These are phyloP conservation scores for Aureobasidium mangrovei DNA, from an alignment of 2,329 filamentous ascomycete species.

Conservation along the genomic window DNA sequence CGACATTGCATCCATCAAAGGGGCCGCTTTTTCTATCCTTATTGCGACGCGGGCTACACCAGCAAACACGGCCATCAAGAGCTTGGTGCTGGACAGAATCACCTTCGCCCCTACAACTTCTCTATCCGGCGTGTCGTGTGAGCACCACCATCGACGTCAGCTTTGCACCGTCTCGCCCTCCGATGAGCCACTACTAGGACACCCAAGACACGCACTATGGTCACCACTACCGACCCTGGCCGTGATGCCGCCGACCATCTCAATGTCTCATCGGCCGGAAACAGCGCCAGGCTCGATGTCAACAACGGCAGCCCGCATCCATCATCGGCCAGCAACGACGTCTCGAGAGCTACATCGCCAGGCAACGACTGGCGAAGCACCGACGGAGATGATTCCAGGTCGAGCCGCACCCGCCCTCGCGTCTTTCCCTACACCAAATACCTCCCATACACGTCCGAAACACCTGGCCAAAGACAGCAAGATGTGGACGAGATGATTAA, in stretches of 20 bases:
- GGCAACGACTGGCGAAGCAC: slow-evolving; percentile 52
- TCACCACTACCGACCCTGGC: not conserved
- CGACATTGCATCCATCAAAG: slow-evolving; percentile 7
- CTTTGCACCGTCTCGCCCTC: slow-evolving; percentile 1
- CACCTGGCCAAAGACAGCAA: slow-evolving; percentile 64
- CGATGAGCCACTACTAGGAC: not conserved
- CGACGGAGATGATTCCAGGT: slow-evolving; percentile 44
- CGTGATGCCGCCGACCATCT: not conserved
- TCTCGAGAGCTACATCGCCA: slow-evolving; percentile 80
- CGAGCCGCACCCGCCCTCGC: slow-evolving; percentile 63
- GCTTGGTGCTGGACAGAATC: not conserved
- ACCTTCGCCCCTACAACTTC: not conserved
- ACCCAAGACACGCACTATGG: not conserved
- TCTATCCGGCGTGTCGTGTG: slow-evolving; percentile 1
- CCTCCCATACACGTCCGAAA: slow-evolving; percentile 81
- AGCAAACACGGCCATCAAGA: not conserved
- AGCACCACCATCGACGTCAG: slow-evolving; percentile 11
- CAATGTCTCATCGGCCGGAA: not conserved
- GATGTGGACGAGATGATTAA: slow-evolving; percentile 83
- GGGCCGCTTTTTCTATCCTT: slow-evolving; percentile 3
- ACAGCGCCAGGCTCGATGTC: slow-evolving; percentile 2
- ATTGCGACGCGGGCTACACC: not conserved
- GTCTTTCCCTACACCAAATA: slow-evolving; percentile 90
- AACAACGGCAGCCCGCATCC: not conserved
- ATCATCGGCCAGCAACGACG: slow-evolving; percentile 45